Percentiles rank a stretch among this genome's conserved stretches.
Conservation (phyloP, 2,329 filamentous ascomycete genomes). For the Leptographium procerum region DNA sequence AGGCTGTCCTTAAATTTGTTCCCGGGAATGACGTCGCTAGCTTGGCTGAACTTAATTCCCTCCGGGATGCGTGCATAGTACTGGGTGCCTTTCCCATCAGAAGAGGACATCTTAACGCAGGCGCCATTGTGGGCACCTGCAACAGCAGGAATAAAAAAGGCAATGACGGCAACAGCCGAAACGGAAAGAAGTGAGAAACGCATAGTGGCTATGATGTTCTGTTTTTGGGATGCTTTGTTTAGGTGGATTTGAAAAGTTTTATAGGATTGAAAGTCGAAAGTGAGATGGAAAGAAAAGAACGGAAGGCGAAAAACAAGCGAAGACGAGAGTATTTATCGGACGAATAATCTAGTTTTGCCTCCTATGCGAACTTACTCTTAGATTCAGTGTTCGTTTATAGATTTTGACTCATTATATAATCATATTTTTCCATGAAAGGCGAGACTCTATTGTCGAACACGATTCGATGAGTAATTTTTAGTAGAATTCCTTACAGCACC, state of each 20-base stretch:
- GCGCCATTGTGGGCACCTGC: neutral
- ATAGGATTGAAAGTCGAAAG: neutral
- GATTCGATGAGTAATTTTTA: no score
- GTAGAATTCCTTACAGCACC: no score
- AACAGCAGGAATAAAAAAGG: neutral
- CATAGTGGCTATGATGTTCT: neutral
- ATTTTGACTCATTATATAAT: no score
- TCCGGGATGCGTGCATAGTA: slow-evolving; percentile 1
- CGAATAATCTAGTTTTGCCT: no score
- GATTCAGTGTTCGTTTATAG: no score
- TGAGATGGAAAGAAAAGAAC: neutral
- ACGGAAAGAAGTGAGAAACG: no score
- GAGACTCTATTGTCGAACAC: no score
- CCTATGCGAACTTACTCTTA: no score
- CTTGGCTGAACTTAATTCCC: neutral
- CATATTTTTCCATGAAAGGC: no score
- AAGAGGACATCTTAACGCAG: neutral
- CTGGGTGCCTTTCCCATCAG: neutral
- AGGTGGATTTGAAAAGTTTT: neutral
- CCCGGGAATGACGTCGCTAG: neutral
- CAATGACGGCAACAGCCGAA: neutral
- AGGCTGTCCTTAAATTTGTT: neutral
- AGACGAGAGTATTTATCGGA: neutral
- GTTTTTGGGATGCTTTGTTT: neutral
- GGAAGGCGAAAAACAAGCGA: neutral